Evolutionary conservation across 148 eudicot genomes (phyloP).

Genomic region (Suaeda aralocaspica): DNA sequence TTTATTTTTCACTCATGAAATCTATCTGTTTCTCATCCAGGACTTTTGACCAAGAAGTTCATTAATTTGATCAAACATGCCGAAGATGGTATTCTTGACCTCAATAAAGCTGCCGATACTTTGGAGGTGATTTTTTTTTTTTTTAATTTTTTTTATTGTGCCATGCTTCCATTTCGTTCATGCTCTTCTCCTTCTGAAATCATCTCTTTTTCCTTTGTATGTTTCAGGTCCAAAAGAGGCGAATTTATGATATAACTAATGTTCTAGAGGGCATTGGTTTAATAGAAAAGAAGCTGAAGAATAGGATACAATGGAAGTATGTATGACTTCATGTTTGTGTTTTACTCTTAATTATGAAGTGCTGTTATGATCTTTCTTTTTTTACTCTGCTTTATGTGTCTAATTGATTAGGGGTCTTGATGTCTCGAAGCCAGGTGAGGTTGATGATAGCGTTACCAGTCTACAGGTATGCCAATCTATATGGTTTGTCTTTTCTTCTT

Average conservation of each 20-base stretch:
- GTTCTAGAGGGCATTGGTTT: constrained; percentile 98
- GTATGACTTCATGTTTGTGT: constrained; percentile 17
- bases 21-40: constrained; percentile 26
- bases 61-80: constrained; percentile 87
- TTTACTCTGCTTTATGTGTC: background rate
- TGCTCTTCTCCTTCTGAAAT: background rate
- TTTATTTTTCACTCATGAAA: background rate
- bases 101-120: constrained; percentile 89
- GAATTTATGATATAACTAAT: constrained; percentile 96
- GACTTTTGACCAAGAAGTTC: constrained; percentile 88
- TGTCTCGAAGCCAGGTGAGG: constrained; percentile 75
- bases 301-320: constrained; percentile 99
- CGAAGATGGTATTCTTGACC: constrained; percentile 95
- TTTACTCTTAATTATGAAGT: background rate
- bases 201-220: constrained; percentile 17
- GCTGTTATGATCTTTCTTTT: too few relatives aligned
- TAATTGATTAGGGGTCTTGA: constrained; percentile 76
- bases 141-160: background rate
- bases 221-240: constrained; percentile 90
- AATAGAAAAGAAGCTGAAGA: constrained; percentile 92
- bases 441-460: constrained; percentile 56
- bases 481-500: background rate
- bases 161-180: background rate
- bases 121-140: constrained; percentile 51
- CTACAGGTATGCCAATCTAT: constrained; percentile 56